Evolutionary conservation across 176 grass and related monocot genomes (phyloP).

Genomic region (Cenchrus fungigraminus): DNA sequence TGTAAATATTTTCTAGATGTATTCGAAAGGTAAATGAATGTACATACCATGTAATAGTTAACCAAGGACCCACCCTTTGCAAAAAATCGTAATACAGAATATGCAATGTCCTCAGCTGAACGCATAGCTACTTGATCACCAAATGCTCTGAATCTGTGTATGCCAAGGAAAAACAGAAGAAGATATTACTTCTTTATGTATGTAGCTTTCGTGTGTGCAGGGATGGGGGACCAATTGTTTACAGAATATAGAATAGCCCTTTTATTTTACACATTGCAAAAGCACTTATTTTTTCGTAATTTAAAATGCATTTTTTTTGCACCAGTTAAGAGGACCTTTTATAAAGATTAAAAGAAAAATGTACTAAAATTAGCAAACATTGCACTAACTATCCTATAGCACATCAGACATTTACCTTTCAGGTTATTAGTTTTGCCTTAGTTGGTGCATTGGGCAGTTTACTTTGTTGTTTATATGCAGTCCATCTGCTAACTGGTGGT

Average conservation of each 20-base stretch:
- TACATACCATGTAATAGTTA: constrained; percentile 93
- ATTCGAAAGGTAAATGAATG: constrained; percentile 23
- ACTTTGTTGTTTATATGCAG: background rate
- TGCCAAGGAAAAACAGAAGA: constrained; percentile 13
- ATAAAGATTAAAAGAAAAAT: background rate
- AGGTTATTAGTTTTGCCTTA: background rate
- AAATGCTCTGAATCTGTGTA: constrained; percentile 75
- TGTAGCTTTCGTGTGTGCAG: background rate
- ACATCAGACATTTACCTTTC: background rate
- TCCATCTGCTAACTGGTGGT: constrained; percentile 1
- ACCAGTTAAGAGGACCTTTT: background rate
- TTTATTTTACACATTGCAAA: background rate
- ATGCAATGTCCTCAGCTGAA: constrained; percentile 92
- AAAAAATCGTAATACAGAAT: constrained; percentile 83
- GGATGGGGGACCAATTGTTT: background rate
- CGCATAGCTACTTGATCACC: constrained; percentile 79
- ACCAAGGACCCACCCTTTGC: constrained; percentile 73
- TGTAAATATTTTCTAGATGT: background rate
- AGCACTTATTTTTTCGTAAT: background rate
- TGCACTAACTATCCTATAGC: background rate
- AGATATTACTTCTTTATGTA: constrained; percentile 27
- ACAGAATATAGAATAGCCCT: background rate
- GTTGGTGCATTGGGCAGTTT: background rate
- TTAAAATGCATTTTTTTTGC: background rate
- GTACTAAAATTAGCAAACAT: constrained; percentile 6